phyloP scores from a whole-genome alignment of 441 rosid genomes.

The Erodium trifolium region DNA sequence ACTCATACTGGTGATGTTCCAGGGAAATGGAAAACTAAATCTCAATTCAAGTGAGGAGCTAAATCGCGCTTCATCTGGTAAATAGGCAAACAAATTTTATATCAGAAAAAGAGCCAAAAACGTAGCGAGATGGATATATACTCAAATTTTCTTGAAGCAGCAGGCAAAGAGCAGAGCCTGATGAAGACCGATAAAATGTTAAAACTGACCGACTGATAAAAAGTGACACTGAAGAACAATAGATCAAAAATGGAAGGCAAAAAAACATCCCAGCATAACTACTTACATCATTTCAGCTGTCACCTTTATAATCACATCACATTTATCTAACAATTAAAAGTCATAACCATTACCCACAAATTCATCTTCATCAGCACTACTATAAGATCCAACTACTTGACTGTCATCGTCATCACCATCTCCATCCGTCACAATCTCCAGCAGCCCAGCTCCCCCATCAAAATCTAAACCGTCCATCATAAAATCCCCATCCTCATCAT shows the following conservation, averaged over 20 bases:
- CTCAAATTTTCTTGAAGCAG: too few relatives aligned
- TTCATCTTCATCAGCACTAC: conserved; percentile 42
- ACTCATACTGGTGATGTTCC: too few relatives aligned
- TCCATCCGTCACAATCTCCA: conserved; percentile 59
- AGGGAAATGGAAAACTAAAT: too few relatives aligned
- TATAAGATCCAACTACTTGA: conserved; percentile 53
- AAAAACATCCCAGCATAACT: not conserved
- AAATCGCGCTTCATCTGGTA: too few relatives aligned
- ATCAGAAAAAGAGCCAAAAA: too few relatives aligned
- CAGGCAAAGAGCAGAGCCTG: too few relatives aligned
- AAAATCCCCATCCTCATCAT: conserved; percentile 53
- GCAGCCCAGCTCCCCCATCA: conserved; percentile 51
- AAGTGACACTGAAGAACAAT: not conserved
- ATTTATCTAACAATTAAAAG: conserved; percentile 20
- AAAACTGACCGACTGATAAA: too few relatives aligned
- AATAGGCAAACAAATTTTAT: too few relatives aligned
- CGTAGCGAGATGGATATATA: too few relatives aligned
- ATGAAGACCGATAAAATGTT: too few relatives aligned
- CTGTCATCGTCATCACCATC: conserved; percentile 52
- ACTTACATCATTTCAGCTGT: not conserved
- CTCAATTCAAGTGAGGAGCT: too few relatives aligned
- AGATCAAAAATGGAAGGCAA: not conserved
- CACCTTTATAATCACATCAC: too few relatives aligned
- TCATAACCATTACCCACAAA: conserved; percentile 30
- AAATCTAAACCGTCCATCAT: conserved; percentile 42